phyloP scores from a whole-genome alignment of 352 stramenopile species.

The Globisporangium canariense region DNA sequence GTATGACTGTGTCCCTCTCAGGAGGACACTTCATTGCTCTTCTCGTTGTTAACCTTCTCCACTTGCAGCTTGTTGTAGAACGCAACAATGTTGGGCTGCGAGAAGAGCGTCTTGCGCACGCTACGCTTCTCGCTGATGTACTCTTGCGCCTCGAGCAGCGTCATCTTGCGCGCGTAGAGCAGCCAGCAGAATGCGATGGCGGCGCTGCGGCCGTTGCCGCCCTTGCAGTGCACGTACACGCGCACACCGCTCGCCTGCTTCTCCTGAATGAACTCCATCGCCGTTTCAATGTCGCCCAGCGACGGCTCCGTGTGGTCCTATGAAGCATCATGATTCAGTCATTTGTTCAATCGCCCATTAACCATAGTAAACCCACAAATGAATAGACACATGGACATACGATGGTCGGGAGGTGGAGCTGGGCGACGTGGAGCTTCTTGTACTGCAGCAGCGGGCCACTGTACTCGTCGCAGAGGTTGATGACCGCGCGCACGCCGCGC shows the following conservation, averaged over 20 bases:
- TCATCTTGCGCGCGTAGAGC: slow-evolving; percentile 66
- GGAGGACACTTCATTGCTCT: neutral
- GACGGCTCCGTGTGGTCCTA: slow-evolving; percentile 84
- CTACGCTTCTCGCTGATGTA: slow-evolving; percentile 86
- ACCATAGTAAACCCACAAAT: neutral
- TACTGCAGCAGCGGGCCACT: slow-evolving; percentile 86
- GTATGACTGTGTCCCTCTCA: neutral
- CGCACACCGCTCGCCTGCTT: slow-evolving; percentile 79
- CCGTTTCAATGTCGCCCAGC: slow-evolving; percentile 56
- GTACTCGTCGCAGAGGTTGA: slow-evolving; percentile 98
- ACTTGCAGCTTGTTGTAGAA: slow-evolving; percentile 65
- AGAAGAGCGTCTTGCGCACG: slow-evolving; percentile 88
- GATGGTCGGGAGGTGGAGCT: slow-evolving; percentile 89
- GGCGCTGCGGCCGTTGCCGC: slow-evolving; percentile 92
- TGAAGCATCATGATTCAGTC: neutral
- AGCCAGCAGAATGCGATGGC: slow-evolving; percentile 92
- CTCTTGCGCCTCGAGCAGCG: slow-evolving; percentile 77
- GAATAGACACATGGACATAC: slow-evolving; percentile 37
- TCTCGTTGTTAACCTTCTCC: neutral
- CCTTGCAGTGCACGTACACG: slow-evolving; percentile 97
- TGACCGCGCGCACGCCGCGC: slow-evolving; percentile 83
- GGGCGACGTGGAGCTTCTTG: slow-evolving; percentile 79
- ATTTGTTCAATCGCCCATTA: neutral
- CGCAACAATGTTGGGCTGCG: slow-evolving; percentile 83
- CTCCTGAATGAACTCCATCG: slow-evolving; percentile 88